A percentile compares a stretch with the other conserved stretches of the same genome.
Conservation (phyloP, 257 asterid species). For the Solanum neorickii region DNA sequence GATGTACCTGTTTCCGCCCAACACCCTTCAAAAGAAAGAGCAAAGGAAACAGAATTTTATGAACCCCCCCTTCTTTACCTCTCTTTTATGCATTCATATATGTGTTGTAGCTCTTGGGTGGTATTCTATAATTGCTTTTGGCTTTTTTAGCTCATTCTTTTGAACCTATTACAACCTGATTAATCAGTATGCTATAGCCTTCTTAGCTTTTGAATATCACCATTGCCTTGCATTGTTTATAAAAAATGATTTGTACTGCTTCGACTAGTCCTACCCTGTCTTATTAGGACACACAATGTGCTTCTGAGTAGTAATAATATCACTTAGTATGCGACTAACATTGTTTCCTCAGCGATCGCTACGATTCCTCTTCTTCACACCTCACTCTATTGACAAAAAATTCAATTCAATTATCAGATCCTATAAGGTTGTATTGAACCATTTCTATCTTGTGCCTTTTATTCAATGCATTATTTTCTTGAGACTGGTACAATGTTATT, state of each 20-base stretch:
- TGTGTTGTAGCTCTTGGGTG: not conserved
- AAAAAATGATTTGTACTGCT: not conserved
- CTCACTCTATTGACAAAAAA: not conserved
- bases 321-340: not conserved
- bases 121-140: not conserved
- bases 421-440: not conserved
- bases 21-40: not conserved
- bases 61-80: not conserved
- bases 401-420: not conserved
- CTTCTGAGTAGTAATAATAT: not conserved
- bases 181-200: not conserved
- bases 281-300: not conserved
- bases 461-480: not conserved
- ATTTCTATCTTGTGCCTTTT: not conserved
- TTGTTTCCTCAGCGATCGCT: not conserved
- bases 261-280: not conserved
- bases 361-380: not conserved
- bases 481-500: not conserved
- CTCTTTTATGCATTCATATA: not conserved
- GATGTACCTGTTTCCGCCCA: not conserved
- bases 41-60: not conserved
- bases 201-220: not conserved
- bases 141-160: not conserved
- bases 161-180: not conserved
- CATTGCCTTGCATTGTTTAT: not conserved